Evolutionary conservation across 2,329 filamentous ascomycete genomes (phyloP).

Genomic region (Didymella segeticola): DNA sequence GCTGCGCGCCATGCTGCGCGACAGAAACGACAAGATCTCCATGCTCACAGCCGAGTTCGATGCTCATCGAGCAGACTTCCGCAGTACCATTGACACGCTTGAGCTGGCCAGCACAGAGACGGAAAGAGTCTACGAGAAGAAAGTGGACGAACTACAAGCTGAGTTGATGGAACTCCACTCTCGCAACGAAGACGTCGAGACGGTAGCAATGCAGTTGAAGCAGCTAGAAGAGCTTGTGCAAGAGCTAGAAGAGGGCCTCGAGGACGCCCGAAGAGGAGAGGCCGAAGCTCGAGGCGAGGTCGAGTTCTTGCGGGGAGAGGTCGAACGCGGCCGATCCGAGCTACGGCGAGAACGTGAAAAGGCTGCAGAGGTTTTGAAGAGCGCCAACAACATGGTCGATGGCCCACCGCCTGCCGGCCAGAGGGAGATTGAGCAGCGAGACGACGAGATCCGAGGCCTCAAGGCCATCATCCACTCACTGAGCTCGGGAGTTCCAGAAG

Average conservation of each 20-base stretch:
- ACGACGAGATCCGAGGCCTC: constrained; percentile 94
- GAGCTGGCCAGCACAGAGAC: constrained; percentile 96
- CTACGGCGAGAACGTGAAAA: constrained; percentile 88
- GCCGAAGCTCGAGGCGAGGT: constrained; percentile 95
- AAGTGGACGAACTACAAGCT: constrained; percentile 82
- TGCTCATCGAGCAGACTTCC: constrained; percentile 90
- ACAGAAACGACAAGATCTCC: constrained; percentile 97
- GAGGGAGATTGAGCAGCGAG: constrained; percentile 88
- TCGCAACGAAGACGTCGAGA: constrained; percentile 86
- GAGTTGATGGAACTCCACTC: constrained; percentile 85
- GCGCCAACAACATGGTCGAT: constrained; percentile 56
- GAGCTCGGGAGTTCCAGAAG: constrained; percentile 70
- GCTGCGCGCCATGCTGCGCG: constrained; percentile 80
- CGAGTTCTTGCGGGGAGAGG: constrained; percentile 92
- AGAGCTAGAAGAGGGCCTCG: constrained; percentile 93
- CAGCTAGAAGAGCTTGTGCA: constrained; percentile 95
- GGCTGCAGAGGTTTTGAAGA: constrained; percentile 67
- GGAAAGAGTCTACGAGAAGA: constrained; percentile 92
- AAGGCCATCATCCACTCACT: constrained; percentile 98
- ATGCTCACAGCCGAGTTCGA: constrained; percentile 95
- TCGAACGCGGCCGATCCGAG: constrained; percentile 88
- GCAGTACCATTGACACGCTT: constrained; percentile 94
- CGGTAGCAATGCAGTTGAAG: constrained; percentile 88
- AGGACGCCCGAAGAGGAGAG: constrained; percentile 92
- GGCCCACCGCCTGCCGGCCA: constrained; percentile 52